Evolutionary conservation across 2,329 filamentous ascomycete genomes (phyloP).

Genomic region (Hymenoscyphus occultus): DNA sequence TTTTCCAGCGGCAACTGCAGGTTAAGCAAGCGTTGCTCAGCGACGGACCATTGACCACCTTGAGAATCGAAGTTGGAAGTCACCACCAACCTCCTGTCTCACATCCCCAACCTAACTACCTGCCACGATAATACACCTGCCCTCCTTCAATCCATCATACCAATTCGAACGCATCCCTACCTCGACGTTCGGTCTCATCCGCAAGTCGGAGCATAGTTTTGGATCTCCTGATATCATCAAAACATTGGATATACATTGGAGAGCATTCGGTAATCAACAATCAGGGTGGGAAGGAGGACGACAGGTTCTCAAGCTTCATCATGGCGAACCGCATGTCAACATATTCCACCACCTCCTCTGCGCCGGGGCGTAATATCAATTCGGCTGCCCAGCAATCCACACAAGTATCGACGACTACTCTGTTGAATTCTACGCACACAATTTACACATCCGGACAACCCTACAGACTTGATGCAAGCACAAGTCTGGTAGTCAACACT

Average conservation of each 20-base stretch:
- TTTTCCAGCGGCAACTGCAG: conserved; percentile 13
- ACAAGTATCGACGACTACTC: conserved; percentile 87
- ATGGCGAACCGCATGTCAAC: conserved; percentile 49
- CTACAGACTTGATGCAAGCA: conserved; percentile 85
- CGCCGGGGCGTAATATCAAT: conserved; percentile 53
- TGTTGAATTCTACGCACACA: conserved; percentile 89
- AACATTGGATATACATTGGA: conserved; percentile 7
- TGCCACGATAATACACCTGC: not conserved
- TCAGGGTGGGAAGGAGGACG: conserved; percentile 19
- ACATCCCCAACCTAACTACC: not conserved
- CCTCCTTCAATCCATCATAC: not conserved
- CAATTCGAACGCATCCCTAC: not conserved
- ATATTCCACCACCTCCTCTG: conserved; percentile 65
- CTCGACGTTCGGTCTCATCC: not conserved
- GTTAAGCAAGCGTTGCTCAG: conserved; percentile 26
- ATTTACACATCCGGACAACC: conserved; percentile 78
- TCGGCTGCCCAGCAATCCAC: conserved; percentile 63
- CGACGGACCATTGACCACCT: conserved; percentile 14
- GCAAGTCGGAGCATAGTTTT: not conserved
- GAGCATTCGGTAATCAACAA: conserved; percentile 20
- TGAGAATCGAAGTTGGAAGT: not conserved
- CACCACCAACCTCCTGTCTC: not conserved
- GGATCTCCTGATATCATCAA: conserved; percentile 7
- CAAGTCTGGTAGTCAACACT: conserved; percentile 90
- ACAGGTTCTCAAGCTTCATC: conserved; percentile 19